Evolutionary conservation across 805 yeast species (phyloP), one percentile per base, ranked within the genome.

Genomic region (Barnettozyma pratensis): DNA sequence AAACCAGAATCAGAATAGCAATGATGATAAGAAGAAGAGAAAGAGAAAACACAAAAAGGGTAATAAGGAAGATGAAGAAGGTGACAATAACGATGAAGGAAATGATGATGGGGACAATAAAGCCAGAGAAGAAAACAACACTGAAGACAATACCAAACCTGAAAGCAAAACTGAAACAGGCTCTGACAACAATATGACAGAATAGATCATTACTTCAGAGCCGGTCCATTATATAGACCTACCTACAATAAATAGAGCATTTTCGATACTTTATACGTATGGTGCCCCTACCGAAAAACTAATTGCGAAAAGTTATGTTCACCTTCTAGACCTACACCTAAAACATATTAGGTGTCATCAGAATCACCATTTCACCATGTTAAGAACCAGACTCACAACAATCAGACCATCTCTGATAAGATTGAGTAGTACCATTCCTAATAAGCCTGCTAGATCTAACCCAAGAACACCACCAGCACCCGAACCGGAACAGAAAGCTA

Each of bases 41-140:
- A 59, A 56, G 50, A 52, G 52, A 49, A 54, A 58, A 52, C 59
- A 49, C 11, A 61, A 53, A 28, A 49, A 45, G 36, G 47, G 53
- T 36, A 31, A 40, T 14, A 41, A 37, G 9, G 39, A 42, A 10
- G 44, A 42, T 27, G 45, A 50, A 46, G 39, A 56, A 19, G 54
- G 55, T 47, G 50, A 61, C 42, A 52, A 9, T 29, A 47, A 39
- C 40, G 51, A 39, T 41, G 45, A 35, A 12, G 42, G 14, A 14
- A 26, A 38, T 25, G 41, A 38, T 25, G 31, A 26, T 7, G 7
- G 25, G 26, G n/a, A 25, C 6, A 12, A 30, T 29, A 25, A 19
- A 7, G 34, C n/a, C 4, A 14, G 7, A 28, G 42, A n/a, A 12
- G 36, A 30, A 19, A n/a, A 30, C 19, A 19, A 19, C 19, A 19